These are phyloP conservation scores for Ambrosia artemisiifolia DNA, from an alignment of 129 eudicot species.

Conservation along the genomic window DNA sequence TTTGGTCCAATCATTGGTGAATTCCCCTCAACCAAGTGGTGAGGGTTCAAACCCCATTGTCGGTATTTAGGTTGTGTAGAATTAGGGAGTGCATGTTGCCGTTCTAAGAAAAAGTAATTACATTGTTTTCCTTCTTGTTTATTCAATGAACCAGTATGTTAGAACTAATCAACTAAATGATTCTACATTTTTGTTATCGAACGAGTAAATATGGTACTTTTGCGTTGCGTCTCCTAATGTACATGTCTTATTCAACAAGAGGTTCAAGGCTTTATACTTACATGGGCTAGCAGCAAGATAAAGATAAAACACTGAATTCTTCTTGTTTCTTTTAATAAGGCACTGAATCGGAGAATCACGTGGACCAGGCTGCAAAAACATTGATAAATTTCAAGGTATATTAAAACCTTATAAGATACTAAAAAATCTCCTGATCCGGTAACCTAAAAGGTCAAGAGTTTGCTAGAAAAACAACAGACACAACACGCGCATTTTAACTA, in stretches of 20 bases:
- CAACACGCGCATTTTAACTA: background rate
- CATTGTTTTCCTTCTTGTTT: background rate
- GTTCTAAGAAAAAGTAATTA: background rate
- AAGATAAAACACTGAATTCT: conserved; percentile 57
- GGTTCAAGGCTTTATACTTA: conserved; percentile 28
- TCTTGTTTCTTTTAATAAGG: conserved; percentile 78
- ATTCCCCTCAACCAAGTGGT: too few species aligned
- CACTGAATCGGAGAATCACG: conserved; percentile 69
- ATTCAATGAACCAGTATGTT: background rate
- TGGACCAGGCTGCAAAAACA: conserved; percentile 68
- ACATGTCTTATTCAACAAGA: background rate
- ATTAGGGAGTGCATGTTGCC: too few species aligned
- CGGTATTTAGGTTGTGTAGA: too few species aligned
- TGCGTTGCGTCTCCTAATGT: too few species aligned
- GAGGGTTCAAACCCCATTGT: too few species aligned
- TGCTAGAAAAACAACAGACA: background rate
- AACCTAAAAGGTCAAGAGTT: background rate
- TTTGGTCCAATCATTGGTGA: too few species aligned
- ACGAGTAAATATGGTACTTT: background rate
- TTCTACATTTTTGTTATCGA: background rate
- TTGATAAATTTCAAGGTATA: background rate
- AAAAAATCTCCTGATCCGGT: background rate
- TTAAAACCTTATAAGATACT: background rate
- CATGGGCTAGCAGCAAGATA: conserved; percentile 73
- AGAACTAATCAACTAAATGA: background rate